Base-by-base conservation (phyloP, 768 basidiomycete species). In the Strobilomyces confusus region DNA sequence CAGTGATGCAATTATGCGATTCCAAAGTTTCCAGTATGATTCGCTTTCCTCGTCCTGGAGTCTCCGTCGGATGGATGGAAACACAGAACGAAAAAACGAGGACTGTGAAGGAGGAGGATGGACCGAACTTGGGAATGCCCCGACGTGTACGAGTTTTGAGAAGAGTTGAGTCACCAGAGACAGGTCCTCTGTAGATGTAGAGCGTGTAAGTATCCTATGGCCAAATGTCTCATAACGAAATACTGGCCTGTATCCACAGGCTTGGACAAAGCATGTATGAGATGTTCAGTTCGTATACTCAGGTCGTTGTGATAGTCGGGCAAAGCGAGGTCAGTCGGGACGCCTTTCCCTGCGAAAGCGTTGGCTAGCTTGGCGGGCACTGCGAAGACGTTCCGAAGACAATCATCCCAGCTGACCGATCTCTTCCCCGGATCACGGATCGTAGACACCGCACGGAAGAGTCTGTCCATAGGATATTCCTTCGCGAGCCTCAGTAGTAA, bases 331-430 rank as follows among this genome's bases (percentile, higher is more conserved):
- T 58, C 63, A 17, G 61, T 54, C 1, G 86, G 86, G 2, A 79
- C 61, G 4, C 59, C 62, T 43, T 72, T 72, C 20, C 72, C 74
- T 26, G 74, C 79, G 32, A 84, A 66, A 3, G 80, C 78, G 70
- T 98, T 97, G 22, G 88, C 85, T 9, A 88, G 81, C 68, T 84
- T 92, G n/a, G 75, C 74, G 32, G 95, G 92, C 9, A 95, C 69
- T 15, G 81, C 75, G 46, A 84, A 74, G 2, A 85, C 49, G 53
- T 81, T 78, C 30, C 80, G 81, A 22, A 94, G 80, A 58, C 78
- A 82, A 58, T 92, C 87, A 58, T 90, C 87, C 94, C 94, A 97
- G 42, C 63, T 61, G 20, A 79, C 60, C 30, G 66, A 70, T 37
- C 65, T 66, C 52, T 68, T 69, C 25, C 56, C 58, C 22, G 42